Conservation (phyloP, 441 rosid genomes). For the Eutrema salsugineum region DNA sequence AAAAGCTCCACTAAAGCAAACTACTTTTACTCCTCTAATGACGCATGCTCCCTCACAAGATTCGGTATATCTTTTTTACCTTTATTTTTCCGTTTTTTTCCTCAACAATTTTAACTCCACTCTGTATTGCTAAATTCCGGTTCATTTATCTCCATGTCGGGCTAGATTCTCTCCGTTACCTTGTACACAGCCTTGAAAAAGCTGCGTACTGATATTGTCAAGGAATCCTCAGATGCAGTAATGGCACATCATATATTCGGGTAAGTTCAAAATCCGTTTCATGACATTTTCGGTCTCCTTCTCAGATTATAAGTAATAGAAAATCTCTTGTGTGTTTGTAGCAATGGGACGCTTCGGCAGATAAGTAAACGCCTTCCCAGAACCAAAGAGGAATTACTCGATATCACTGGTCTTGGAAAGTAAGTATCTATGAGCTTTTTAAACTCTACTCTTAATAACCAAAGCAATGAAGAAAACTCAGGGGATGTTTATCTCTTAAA, state of each 20-base stretch:
- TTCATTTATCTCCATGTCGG: neutral
- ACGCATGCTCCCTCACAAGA: conserved; percentile 36
- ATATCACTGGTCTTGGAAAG: conserved; percentile 90
- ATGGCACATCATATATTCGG: conserved; percentile 84
- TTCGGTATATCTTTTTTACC: conserved; percentile 40
- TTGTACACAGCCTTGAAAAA: conserved; percentile 51
- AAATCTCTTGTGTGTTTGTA: conserved; percentile 16
- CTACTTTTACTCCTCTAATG: conserved; percentile 36
- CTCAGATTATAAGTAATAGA: neutral
- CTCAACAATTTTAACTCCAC: neutral
- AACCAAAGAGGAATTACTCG: conserved; percentile 84
- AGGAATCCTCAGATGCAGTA: conserved; percentile 67
- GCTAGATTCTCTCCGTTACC: conserved; percentile 61
- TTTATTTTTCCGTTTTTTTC: neutral
- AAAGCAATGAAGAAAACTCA: neutral
- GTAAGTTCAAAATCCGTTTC: conserved; percentile 35
- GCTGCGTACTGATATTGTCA: conserved; percentile 66
- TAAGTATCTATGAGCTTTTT: conserved; percentile 39
- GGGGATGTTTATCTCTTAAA: neutral
- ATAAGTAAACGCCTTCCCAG: conserved; percentile 76
- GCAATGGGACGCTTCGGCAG: conserved; percentile 63
- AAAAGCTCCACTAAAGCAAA: conserved; percentile 52
- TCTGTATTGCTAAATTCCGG: neutral
- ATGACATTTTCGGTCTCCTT: neutral
- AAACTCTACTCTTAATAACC: neutral